These are phyloP conservation scores for Podila epigama DNA, from an alignment of 192 early-diverging fungal genomes.

Conservation along the genomic window DNA sequence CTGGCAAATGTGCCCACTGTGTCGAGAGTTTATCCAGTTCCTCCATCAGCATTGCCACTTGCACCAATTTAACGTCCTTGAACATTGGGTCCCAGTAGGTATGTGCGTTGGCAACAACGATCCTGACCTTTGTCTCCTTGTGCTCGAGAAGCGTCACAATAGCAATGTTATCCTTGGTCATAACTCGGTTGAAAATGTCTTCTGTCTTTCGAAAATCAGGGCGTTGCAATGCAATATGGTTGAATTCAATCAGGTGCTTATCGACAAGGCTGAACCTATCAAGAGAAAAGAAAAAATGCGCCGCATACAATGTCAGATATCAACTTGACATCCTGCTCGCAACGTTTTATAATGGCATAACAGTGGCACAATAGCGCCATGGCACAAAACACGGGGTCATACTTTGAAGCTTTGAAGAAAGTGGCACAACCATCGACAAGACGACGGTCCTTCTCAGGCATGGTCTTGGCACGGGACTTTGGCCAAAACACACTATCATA, in stretches of 20 bases:
- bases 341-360: too few species aligned
- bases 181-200: conserved; percentile 96
- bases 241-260: conserved; percentile 93
- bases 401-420: conserved; percentile 89
- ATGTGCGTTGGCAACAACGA: conserved; percentile 90
- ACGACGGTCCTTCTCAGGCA: conserved; percentile 87
- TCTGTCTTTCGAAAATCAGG: conserved; percentile 90
- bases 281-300: conserved; percentile 3
- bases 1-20: conserved; percentile 55
- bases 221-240: conserved; percentile 87
- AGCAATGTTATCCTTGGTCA: conserved; percentile 97
- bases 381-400: conserved; percentile 26
- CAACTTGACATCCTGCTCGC: too few species aligned
- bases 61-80: conserved; percentile 95
- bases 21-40: conserved; percentile 75
- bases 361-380: too few species aligned
- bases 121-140: conserved; percentile 71
- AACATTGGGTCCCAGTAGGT: conserved; percentile 94
- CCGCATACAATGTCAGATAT: too few species aligned
- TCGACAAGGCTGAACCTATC: conserved; percentile 81
- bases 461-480: conserved; percentile 94
- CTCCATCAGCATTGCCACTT: conserved; percentile 93
- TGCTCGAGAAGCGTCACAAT: conserved; percentile 84
- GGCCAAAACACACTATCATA: conserved; percentile 95
- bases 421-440: conserved; percentile 96